Evolutionary conservation across 805 yeast species (phyloP), one percentile per base, ranked within the genome.

Genomic region (Torulaspora indica): DNA sequence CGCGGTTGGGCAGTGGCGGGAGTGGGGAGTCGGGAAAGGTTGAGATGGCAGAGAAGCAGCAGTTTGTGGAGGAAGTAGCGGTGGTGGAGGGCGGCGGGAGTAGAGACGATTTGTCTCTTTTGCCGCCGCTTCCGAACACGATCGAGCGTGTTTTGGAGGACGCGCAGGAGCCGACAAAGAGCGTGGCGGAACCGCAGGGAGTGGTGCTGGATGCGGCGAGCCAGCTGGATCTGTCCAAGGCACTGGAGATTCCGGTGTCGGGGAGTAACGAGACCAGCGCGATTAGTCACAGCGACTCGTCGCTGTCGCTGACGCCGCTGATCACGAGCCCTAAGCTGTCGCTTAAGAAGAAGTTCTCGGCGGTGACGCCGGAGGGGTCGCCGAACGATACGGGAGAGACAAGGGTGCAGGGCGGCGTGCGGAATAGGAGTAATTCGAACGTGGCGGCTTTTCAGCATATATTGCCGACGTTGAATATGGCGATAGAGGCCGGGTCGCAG

Each of bases 171-270:
- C 29, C 20, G 32, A 29, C 8, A 5, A 13, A 15, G 17, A 7
- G 5, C n/a, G 32, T 3, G 4, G 15, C 2, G 9, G 32, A 29
- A 8, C 10, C 32, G 6, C 7, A 24, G 23, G 23, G 3, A 5
- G 27, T 18, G 9, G 20, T 14, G 7, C 32, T 18, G 22, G 35
- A 34, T 35, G 15, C 30, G 13, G 29, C 20, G 4, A 22, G 28
- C 3, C 53, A 62, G 13, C 57, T 58, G 33, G 61, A 60, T 48
- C 49, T 60, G n/a, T 58, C 64, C 10, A 58, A 58, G 40, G 63
- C 64, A 5, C 42, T 60, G 27, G 60, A 60, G 45, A 60, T 60
- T n/a, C 55, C 55, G 17, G 25, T 35, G 5, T 38, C 46, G 15
- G 20, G 20, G 10, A 41, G 27, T 24, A 38, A 13, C 15, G 35